Evolutionary conservation across 768 basidiomycete species (phyloP).

Genomic region (Neoboletus magnificus): DNA sequence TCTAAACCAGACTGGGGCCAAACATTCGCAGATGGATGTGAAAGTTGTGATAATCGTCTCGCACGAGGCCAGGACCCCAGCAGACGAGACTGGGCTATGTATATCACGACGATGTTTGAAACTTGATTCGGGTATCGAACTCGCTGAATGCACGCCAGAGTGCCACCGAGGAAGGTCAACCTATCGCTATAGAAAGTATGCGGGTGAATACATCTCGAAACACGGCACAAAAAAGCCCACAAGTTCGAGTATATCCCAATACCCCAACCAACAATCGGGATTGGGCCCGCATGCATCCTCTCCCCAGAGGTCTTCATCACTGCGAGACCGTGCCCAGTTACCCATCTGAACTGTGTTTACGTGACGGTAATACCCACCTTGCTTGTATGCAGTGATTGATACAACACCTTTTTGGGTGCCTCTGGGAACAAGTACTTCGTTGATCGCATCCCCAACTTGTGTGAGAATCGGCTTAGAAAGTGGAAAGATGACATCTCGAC

Average conservation of each 20-base stretch:
- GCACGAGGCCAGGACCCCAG: not conserved
- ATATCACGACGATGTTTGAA: not conserved
- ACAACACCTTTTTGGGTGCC: conserved; percentile 47
- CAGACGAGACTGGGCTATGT: not conserved
- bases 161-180: conserved; percentile 17
- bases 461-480: conserved; percentile 50
- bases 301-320: conserved; percentile 24
- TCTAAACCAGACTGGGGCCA: conserved; percentile 14
- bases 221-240: not conserved
- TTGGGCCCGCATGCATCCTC: conserved; percentile 24
- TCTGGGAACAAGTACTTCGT: conserved; percentile 46
- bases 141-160: conserved; percentile 6
- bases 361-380: conserved; percentile 31
- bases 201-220: not conserved
- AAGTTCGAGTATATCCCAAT: conserved; percentile 15
- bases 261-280: conserved; percentile 12
- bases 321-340: not conserved
- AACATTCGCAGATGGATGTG: not conserved
- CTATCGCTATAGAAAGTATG: not conserved
- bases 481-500: conserved; percentile 55
- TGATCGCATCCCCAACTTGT: conserved; percentile 40
- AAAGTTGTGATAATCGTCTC: not conserved
- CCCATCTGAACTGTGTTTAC: no score
- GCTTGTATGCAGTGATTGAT: conserved; percentile 47
- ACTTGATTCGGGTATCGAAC: not conserved